Percentiles rank a stretch among this genome's conserved stretches.
Evolutionary conservation across 1,139 yeast genomes (phyloP).

Genomic region (Blastobotrys persicus): DNA sequence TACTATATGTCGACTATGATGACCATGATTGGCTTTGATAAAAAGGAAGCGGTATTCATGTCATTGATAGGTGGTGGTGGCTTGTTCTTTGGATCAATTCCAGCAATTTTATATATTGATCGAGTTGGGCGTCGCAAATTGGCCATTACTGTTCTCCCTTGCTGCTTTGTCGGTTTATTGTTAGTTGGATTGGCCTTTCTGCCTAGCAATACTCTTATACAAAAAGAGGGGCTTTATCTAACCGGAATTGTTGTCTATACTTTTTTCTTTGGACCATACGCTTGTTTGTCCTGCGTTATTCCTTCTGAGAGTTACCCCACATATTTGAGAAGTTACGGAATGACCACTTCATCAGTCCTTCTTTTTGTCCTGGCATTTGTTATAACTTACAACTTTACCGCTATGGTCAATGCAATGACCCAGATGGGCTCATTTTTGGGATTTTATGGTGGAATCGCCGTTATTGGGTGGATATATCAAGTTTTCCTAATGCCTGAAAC

Average conservation of each 20-base stretch:
- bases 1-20: constrained; percentile 62
- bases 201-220: constrained; percentile 38
- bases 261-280: constrained; percentile 61
- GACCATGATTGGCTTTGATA: constrained; percentile 45
- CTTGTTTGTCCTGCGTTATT: constrained; percentile 63
- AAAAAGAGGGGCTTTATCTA: constrained; percentile 53
- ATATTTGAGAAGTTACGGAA: constrained; percentile 48
- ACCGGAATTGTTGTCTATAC: constrained; percentile 58
- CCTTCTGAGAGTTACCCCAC: constrained; percentile 56
- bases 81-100: constrained; percentile 56
- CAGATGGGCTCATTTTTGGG: constrained; percentile 59
- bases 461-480: constrained; percentile 56
- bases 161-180: constrained; percentile 55
- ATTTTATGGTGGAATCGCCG: constrained; percentile 63
- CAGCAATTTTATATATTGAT: constrained; percentile 61
- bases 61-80: constrained; percentile 58
- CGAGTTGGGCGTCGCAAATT: constrained; percentile 50
- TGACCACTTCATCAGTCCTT: constrained; percentile 54
- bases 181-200: constrained; percentile 51
- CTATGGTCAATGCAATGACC: constrained; percentile 55
- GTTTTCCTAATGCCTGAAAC: constrained; percentile 47
- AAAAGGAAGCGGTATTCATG: constrained; percentile 39
- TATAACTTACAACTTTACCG: constrained; percentile 58
- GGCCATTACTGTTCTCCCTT: constrained; percentile 43
- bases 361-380: constrained; percentile 59